phyloP scores from a whole-genome alignment of 2,329 filamentous ascomycete species.

The Tolypocladium tropicale region DNA sequence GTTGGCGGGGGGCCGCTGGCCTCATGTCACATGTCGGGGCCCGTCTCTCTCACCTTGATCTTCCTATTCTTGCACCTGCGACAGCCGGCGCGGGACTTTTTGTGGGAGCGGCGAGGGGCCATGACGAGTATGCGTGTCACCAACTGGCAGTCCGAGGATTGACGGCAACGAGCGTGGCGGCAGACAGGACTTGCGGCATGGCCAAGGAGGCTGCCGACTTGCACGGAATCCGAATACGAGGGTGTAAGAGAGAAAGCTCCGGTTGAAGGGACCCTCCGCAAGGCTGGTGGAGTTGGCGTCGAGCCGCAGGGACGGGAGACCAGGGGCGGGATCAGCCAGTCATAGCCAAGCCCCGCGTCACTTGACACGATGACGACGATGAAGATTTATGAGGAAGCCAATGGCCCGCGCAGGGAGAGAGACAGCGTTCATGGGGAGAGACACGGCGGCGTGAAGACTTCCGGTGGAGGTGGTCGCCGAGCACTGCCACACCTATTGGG shows the following conservation, averaged over 20 bases:
- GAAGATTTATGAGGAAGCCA: not conserved
- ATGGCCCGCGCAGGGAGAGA: not conserved
- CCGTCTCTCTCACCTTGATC: conserved; percentile 48
- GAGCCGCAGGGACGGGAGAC: not conserved
- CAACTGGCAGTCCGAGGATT: conserved; percentile 10
- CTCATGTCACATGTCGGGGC: not conserved
- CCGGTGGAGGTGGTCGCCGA: not conserved
- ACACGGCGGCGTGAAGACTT: not conserved
- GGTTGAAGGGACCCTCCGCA: not conserved
- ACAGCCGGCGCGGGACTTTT: conserved; percentile 59
- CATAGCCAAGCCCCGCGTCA: not conserved
- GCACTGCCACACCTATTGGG: not conserved
- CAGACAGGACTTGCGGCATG: conserved; percentile 15
- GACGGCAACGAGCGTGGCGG: conserved; percentile 14
- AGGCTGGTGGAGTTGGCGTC: not conserved
- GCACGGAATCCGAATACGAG: not conserved
- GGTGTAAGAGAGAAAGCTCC: not conserved
- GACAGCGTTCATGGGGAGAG: not conserved
- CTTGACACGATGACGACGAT: not conserved
- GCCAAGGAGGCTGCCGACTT: conserved; percentile 2
- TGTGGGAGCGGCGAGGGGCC: conserved; percentile 58
- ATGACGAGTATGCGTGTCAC: conserved; percentile 27
- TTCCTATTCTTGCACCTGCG: conserved; percentile 56
- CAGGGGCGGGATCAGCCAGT: not conserved
- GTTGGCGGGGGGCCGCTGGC: not conserved